phyloP scores from a whole-genome alignment of 2,329 filamentous ascomycete genomes.

The Aureobasidium sp. region DNA sequence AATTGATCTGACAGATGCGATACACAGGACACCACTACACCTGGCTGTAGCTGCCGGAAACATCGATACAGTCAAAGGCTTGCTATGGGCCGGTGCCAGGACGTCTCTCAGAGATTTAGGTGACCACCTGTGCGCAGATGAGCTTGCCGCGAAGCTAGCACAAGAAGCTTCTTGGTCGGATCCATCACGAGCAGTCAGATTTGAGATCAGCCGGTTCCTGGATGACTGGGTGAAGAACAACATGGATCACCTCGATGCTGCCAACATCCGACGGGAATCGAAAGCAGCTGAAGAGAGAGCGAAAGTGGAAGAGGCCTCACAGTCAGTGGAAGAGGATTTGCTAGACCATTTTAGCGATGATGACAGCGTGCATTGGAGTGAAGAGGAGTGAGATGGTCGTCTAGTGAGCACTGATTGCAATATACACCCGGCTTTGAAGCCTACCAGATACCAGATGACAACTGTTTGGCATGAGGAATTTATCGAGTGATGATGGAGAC shows the following conservation, averaged over 20 bases:
- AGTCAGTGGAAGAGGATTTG: background rate
- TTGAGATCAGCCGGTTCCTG: background rate
- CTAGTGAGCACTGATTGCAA: background rate
- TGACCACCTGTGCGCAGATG: background rate
- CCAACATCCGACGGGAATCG: background rate
- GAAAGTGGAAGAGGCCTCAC: background rate
- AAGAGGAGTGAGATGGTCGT: background rate
- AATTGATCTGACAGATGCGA: background rate
- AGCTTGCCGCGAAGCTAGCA: slow-evolving; percentile 8
- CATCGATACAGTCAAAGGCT: background rate
- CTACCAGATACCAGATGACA: background rate
- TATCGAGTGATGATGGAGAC: background rate
- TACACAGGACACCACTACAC: background rate
- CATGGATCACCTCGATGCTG: slow-evolving; percentile 5
- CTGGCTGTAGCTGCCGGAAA: background rate
- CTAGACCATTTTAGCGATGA: slow-evolving; percentile 10
- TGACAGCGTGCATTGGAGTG: slow-evolving; percentile 8
- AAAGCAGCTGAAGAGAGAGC: slow-evolving; percentile 1
- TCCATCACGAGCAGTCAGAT: background rate
- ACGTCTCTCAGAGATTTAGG: background rate
- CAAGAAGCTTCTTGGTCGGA: background rate
- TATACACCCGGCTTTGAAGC: background rate
- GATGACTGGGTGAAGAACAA: background rate
- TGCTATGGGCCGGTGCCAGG: slow-evolving; percentile 5
- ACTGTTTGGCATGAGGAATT: background rate